A percentile compares a stretch with the other conserved stretches of the same genome.
Conservation (phyloP, 106 monocot species). For the Acorus gramineus region DNA sequence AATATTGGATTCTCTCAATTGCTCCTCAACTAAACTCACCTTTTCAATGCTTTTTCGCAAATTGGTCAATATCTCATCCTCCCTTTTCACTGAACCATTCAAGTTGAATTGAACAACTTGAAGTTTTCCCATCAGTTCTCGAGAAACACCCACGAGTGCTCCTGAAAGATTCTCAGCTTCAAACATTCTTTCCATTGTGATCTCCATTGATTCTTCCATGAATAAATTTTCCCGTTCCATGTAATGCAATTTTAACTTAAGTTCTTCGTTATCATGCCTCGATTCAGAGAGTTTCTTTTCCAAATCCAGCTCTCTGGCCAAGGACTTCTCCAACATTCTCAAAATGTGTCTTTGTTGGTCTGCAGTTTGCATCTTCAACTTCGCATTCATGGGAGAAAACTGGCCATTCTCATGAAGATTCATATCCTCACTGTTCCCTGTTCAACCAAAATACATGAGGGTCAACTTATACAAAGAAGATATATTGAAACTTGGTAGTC, state of each 20-base stretch:
- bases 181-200: conserved; percentile 32
- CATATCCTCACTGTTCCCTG: conserved; percentile 34
- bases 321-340: conserved; percentile 79
- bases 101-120: conserved; percentile 33
- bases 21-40: conserved; percentile 35
- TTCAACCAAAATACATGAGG: background rate
- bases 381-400: conserved; percentile 13
- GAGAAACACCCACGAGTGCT: conserved; percentile 41
- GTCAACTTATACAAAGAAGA: no score
- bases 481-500: no score
- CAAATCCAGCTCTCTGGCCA: conserved; percentile 84
- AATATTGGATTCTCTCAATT: conserved; percentile 28
- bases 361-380: conserved; percentile 31
- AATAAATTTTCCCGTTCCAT: conserved; percentile 31
- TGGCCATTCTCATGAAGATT: conserved; percentile 21
- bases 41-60: conserved; percentile 31
- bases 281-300: conserved; percentile 61
- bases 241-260: conserved; percentile 45
- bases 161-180: conserved; percentile 67
- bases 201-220: conserved; percentile 49
- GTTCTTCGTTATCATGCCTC: conserved; percentile 37
- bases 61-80: conserved; percentile 23
- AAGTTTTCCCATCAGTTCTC: conserved; percentile 37
- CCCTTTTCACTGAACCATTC: conserved; percentile 17
- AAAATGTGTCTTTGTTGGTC: conserved; percentile 60